phyloP scores from a whole-genome alignment of 1,139 yeast species.

The Sugiyamaella castrensis region DNA sequence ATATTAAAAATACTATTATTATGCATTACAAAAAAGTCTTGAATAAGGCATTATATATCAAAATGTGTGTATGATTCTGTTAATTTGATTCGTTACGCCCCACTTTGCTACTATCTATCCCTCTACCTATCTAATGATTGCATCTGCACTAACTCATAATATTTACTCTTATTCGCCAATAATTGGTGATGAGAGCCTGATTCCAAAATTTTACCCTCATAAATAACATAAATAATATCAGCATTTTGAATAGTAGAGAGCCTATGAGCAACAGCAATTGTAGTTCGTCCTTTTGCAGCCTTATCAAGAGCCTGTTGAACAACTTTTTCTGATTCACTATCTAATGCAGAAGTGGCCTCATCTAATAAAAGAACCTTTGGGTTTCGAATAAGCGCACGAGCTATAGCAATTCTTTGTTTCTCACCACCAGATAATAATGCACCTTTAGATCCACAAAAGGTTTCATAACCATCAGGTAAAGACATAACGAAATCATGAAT shows the following conservation, averaged over 20 bases:
- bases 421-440: conserved; percentile 85
- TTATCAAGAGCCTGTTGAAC: conserved; percentile 62
- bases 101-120: too few species aligned
- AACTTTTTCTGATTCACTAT: conserved; percentile 75
- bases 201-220: conserved; percentile 70
- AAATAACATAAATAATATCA: conserved; percentile 79
- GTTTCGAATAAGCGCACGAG: conserved; percentile 67
- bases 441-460: conserved; percentile 78
- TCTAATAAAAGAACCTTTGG: conserved; percentile 67
- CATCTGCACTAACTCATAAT: conserved; percentile 42
- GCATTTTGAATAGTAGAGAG: conserved; percentile 90
- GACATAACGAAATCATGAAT: conserved; percentile 72
- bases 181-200: conserved; percentile 51
- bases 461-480: conserved; percentile 80
- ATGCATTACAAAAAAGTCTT: not conserved
- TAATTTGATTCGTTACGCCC: not conserved
- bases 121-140: conserved; percentile 34
- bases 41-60: not conserved
- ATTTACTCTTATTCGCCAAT: conserved; percentile 38
- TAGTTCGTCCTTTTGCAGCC: conserved; percentile 69
- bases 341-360: conserved; percentile 81
- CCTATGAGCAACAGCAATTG: conserved; percentile 88
- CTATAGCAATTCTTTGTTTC: conserved; percentile 74
- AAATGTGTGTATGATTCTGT: too few species aligned
- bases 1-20: not conserved